These are phyloP conservation scores for Paecilomyces fulvus DNA, from an alignment of 2,329 filamentous ascomycete genomes.

Conservation along the genomic window DNA sequence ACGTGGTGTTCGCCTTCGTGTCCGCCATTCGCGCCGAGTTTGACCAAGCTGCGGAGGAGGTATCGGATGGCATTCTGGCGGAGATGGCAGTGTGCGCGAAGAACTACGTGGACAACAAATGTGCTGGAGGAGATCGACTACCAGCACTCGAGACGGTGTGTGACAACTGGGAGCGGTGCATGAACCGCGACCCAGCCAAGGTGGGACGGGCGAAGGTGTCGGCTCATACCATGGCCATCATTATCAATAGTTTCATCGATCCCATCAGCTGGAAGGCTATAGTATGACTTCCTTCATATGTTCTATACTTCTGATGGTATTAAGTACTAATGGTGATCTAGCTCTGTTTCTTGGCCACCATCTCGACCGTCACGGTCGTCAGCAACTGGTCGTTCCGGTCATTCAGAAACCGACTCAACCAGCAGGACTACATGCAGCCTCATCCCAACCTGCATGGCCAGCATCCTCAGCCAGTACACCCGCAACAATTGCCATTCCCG, in stretches of 20 bases:
- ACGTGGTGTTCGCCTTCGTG: constrained; percentile 61
- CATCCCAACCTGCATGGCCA: constrained; percentile 15
- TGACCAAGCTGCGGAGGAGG: constrained; percentile 59
- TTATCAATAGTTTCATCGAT: constrained; percentile 89
- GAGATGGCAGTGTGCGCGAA: constrained; percentile 66
- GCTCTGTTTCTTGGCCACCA: constrained; percentile 30
- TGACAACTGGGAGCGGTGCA: constrained; percentile 75
- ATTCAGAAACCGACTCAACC: constrained; percentile 33
- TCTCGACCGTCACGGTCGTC: constrained; percentile 45
- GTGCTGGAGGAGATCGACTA: constrained; percentile 55
- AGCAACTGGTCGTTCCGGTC: constrained; percentile 54
- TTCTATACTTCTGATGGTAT: background rate
- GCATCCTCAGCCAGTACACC: constrained; percentile 12
- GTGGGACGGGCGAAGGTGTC: constrained; percentile 74
- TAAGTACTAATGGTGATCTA: constrained; percentile 14
- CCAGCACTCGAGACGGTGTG: constrained; percentile 69
- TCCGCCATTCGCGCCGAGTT: constrained; percentile 67
- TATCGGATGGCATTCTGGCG: constrained; percentile 58
- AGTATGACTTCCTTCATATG: constrained; percentile 35
- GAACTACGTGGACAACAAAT: constrained; percentile 69
- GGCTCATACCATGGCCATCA: constrained; percentile 80
- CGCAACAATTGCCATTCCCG: constrained; percentile 18
- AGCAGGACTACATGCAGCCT: constrained; percentile 18
- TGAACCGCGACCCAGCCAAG: constrained; percentile 70
- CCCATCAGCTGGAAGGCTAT: constrained; percentile 80